Evolutionary conservation across 225 moss, liverwort and hornwort genomes (phyloP).

Genomic region (Marchantia paleacea): DNA sequence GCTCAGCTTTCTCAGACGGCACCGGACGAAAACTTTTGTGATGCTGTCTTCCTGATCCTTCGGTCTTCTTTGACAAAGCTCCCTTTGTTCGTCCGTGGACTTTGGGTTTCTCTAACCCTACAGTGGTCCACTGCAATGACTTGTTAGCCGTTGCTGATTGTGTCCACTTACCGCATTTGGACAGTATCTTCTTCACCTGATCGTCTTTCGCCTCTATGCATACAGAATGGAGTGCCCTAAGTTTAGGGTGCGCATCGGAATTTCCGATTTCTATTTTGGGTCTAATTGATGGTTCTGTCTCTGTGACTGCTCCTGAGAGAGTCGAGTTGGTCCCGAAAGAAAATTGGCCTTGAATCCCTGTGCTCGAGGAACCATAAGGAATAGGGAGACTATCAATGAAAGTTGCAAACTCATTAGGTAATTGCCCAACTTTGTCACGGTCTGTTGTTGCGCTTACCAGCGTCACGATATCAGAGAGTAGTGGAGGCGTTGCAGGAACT

Average conservation of each 20-base stretch:
- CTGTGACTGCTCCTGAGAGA: background rate
- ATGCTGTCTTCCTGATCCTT: conserved; percentile 5
- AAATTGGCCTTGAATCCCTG: conserved; percentile 16
- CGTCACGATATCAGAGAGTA: conserved; percentile 23
- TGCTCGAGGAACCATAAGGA: background rate
- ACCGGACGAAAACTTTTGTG: conserved; percentile 13
- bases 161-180: conserved; percentile 25
- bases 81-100: conserved; percentile 5
- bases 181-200: conserved; percentile 28
- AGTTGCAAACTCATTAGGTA: conserved; percentile 12
- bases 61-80: background rate
- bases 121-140: conserved; percentile 22
- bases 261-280: conserved; percentile 17
- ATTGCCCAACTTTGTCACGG: conserved; percentile 7
- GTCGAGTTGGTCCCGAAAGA: conserved; percentile 13
- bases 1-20: conserved; percentile 26
- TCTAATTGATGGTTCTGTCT: conserved; percentile 10
- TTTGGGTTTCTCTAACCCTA: conserved; percentile 22
- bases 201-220: conserved; percentile 18
- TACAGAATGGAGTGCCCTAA: background rate
- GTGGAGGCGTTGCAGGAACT: conserved; percentile 25
- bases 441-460: conserved; percentile 9
- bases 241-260: background rate
- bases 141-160: conserved; percentile 16
- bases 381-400: conserved; percentile 19